Evolutionary conservation across 805 yeast genomes (phyloP).

Genomic region (Yarrowia porcina): DNA sequence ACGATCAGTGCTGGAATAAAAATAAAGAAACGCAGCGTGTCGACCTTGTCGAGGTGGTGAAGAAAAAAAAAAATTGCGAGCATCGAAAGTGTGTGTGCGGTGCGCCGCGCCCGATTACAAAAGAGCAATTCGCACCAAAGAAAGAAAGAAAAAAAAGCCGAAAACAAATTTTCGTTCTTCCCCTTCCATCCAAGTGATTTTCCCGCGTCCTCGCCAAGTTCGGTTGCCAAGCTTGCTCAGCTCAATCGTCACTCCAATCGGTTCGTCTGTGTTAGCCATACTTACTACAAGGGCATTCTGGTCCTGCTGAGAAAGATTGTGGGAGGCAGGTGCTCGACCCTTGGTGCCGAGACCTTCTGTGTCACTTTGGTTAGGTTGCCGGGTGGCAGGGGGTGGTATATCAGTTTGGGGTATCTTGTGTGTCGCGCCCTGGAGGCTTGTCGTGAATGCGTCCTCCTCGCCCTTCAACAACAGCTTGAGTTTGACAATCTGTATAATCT

Average conservation of each 20-base stretch:
- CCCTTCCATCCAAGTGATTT: background rate
- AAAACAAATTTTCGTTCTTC: background rate
- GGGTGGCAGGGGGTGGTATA: background rate
- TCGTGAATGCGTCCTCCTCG: conserved; percentile 15
- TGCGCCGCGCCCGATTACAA: background rate
- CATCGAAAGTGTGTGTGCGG: background rate
- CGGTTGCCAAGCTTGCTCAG: background rate
- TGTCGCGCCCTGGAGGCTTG: background rate
- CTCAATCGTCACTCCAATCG: background rate
- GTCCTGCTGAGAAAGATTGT: background rate
- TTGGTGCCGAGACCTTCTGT: background rate
- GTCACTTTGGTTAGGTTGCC: background rate
- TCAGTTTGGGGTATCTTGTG: conserved; percentile 2
- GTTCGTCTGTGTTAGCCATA: conserved; percentile 7
- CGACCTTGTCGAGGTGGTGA: background rate
- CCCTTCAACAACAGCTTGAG: conserved; percentile 2
- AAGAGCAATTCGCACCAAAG: background rate
- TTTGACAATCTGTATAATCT: conserved; percentile 3
- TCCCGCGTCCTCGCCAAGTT: background rate
- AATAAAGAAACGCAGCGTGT: background rate
- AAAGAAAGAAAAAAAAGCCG: background rate
- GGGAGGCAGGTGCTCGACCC: background rate
- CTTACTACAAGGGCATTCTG: conserved; percentile 6
- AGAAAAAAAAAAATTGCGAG: background rate
- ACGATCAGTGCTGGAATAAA: background rate